Evolutionary conservation across 768 basidiomycete genomes (phyloP), one percentile per base, ranked within the genome.

Genomic region (Dioszegia aurantiaca): DNA sequence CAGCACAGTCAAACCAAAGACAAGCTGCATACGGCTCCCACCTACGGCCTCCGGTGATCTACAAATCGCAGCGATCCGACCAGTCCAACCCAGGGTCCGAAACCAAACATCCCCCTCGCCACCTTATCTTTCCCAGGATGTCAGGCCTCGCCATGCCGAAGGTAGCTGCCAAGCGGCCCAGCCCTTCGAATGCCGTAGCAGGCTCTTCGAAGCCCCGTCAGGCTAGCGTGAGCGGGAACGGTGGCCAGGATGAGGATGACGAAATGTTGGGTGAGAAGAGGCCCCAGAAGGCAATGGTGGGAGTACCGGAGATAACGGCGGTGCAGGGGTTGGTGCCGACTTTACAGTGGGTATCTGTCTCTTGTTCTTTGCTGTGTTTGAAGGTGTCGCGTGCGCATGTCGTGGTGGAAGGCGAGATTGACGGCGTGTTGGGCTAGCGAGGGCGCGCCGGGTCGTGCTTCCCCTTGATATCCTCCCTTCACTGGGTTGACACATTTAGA

Each of bases 321-420:
- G 92, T 94, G 17, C 90, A 95, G 77, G 95, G 94, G 58, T 93
- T 98, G 68, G 94, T 98, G 8, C 95, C 94, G n/a, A 97, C 92
- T 1, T 82, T 99, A 51, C 94, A 99, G 83, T 82, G 68, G 73
- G 81, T 80, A 61, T 67, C 40, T 16, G 16, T 42, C 31, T 19
- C 49, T 31, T 16, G 24, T 51, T 8, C 48, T 3, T 39, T 14
- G 14, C 26, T 47, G 4, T 28, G 9, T 37, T 23, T 14, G 31
- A 11, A 52, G 17, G 49, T 2, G 23, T 33, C 33, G 8, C 33
- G 6, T 33, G 33, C 33, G n/a, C n/a, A n/a, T n/a, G n/a, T n/a
- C n/a, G n/a, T n/a, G n/a, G 1, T 37, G 31, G 6, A 14, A 11
- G 33, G 33, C 24, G n/a, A 21, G 27, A 14, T 2, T 3, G 28